Percentiles rank a stretch among this genome's conserved stretches.
Conservation (phyloP, 805 yeast genomes). For the Candida broadrunensis region DNA sequence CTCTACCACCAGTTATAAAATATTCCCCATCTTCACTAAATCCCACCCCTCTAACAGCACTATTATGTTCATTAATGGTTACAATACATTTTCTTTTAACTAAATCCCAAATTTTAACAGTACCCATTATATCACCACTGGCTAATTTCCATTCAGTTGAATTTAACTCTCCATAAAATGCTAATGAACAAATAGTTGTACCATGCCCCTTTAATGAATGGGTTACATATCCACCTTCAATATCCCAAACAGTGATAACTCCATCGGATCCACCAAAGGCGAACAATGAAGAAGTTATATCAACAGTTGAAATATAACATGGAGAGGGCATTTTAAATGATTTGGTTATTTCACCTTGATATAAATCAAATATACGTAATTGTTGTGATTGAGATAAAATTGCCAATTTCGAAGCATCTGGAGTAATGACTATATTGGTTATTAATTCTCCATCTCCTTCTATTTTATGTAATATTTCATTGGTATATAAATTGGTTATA, state of each 20-base stretch:
- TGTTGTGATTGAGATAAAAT: slow-evolving; percentile 82
- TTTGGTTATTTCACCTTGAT: slow-evolving; percentile 39
- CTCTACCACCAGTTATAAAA: slow-evolving; percentile 86
- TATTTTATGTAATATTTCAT: slow-evolving; percentile 54
- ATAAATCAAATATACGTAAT: slow-evolving; percentile 60
- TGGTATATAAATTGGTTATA: slow-evolving; percentile 60
- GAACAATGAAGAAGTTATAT: slow-evolving; percentile 76
- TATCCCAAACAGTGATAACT: slow-evolving; percentile 84
- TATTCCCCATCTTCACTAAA: slow-evolving; percentile 51
- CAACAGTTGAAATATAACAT: slow-evolving; percentile 72
- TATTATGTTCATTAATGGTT: slow-evolving; percentile 68
- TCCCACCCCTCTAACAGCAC: slow-evolving; percentile 84
- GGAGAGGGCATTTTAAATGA: slow-evolving; percentile 71
- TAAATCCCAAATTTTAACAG: slow-evolving; percentile 57
- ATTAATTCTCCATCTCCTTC: slow-evolving; percentile 84
- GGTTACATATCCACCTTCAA: slow-evolving; percentile 82
- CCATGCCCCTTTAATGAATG: slow-evolving; percentile 95
- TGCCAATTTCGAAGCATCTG: slow-evolving; percentile 69
- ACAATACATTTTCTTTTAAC: slow-evolving; percentile 69
- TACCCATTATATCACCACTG: slow-evolving; percentile 62
- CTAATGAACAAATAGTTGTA: slow-evolving; percentile 73
- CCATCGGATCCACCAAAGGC: slow-evolving; percentile 98
- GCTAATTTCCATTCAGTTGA: slow-evolving; percentile 72
- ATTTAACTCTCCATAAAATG: slow-evolving; percentile 71
- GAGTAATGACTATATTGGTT: slow-evolving; percentile 72